Evolutionary conservation across 2,329 filamentous ascomycete genomes (phyloP).

Genomic region (Penicillium brasilianum): DNA sequence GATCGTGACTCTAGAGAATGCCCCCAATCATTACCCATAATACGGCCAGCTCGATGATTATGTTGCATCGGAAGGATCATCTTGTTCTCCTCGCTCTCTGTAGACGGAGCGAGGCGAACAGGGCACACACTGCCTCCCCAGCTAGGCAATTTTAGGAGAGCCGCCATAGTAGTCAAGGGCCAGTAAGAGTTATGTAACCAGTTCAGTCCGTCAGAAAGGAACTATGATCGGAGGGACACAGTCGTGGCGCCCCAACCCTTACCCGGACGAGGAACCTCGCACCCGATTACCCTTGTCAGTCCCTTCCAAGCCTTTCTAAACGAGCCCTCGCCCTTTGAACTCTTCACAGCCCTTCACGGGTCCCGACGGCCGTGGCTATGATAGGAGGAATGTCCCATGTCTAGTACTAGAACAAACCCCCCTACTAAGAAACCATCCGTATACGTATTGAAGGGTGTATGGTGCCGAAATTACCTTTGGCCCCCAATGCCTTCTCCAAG

Average conservation of each 20-base stretch:
- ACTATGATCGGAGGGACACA: background rate
- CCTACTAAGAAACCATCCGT: background rate
- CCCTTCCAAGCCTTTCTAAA: background rate
- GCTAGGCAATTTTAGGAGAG: slow-evolving; percentile 3
- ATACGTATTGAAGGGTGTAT: background rate
- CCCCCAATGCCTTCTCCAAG: slow-evolving; percentile 6
- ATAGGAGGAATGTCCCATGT: background rate
- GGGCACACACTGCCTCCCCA: background rate
- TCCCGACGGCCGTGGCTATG: background rate
- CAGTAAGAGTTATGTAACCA: background rate
- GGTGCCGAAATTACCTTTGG: slow-evolving; percentile 12
- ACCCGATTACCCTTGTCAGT: background rate
- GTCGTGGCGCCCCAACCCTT: background rate
- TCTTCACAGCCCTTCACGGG: background rate
- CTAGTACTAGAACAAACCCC: background rate
- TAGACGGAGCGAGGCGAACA: background rate
- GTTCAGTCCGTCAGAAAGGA: background rate
- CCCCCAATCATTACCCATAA: background rate
- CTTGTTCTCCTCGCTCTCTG: background rate
- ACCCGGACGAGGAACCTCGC: background rate
- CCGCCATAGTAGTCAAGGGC: background rate
- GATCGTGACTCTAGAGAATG: background rate
- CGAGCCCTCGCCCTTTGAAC: background rate
- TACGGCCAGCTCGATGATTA: background rate
- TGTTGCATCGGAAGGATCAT: background rate